Percentiles rank a stretch among this genome's conserved stretches.
Evolutionary conservation across 1,139 yeast genomes (phyloP).

Genomic region (Kluyveromyces sp.): DNA sequence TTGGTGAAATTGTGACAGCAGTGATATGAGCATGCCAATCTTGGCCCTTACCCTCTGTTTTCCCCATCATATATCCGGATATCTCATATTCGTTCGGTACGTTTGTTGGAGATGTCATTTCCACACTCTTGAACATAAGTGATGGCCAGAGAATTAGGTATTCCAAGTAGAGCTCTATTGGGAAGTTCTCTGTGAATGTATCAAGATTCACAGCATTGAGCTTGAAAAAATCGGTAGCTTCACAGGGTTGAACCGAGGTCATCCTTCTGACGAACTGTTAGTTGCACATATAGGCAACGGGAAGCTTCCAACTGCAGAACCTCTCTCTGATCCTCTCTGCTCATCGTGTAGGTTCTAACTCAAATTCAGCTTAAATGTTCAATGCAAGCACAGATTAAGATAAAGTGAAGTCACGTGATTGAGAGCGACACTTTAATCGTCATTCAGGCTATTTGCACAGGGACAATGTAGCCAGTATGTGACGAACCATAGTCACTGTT

Average conservation of each 20-base stretch:
- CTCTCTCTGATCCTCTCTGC: no score
- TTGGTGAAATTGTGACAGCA: conserved; percentile 84
- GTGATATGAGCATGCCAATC: conserved; percentile 98
- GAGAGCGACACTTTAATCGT: background rate
- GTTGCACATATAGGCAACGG: background rate
- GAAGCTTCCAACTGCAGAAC: no score
- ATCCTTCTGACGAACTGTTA: conserved; percentile 11
- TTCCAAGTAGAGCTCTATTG: conserved; percentile 73
- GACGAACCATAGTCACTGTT: no score
- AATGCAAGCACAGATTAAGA: background rate
- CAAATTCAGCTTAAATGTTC: no score
- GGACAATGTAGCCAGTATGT: no score
- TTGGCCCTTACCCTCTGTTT: conserved; percentile 75
- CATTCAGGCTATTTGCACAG: no score
- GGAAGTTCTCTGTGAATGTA: conserved; percentile 84
- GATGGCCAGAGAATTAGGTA: conserved; percentile 86
- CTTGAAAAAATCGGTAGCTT: conserved; percentile 72
- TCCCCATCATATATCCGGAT: conserved; percentile 90
- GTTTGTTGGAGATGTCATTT: conserved; percentile 23
- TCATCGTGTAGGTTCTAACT: no score
- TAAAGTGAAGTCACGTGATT: background rate
- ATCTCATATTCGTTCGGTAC: conserved; percentile 30
- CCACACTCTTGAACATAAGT: conserved; percentile 68
- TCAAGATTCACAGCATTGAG: conserved; percentile 76
- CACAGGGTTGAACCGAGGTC: conserved; percentile 52